A percentile compares a stretch with the other conserved stretches of the same genome.
Conservation (phyloP, 2,329 filamentous ascomycete genomes). For the Escovopsis sp. region DNA sequence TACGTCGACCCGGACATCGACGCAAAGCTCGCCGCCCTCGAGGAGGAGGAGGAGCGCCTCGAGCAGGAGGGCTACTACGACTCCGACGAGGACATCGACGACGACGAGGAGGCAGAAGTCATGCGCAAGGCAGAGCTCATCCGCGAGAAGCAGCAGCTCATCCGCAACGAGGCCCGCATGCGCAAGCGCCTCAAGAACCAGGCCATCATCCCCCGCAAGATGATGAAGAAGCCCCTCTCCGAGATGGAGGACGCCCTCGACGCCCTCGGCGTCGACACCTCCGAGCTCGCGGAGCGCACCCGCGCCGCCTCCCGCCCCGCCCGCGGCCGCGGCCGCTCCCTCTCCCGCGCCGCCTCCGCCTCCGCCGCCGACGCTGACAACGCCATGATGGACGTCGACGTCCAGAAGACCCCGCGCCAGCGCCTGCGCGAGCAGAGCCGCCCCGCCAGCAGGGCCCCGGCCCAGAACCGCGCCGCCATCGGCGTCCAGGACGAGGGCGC, state of each 20-base stretch:
- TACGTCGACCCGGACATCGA: constrained; percentile 97
- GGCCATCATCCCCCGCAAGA: constrained; percentile 76
- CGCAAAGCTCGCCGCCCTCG: constrained; percentile 74
- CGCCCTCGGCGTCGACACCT: constrained; percentile 71
- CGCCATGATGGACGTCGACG: constrained; percentile 64
- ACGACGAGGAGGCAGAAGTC: constrained; percentile 77
- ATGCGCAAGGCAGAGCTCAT: constrained; percentile 89
- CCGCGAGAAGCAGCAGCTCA: constrained; percentile 82
- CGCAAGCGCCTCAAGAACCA: constrained; percentile 96
- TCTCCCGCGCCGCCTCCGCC: constrained; percentile 44
- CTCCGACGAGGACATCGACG: constrained; percentile 65
- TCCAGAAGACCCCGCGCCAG: constrained; percentile 31
- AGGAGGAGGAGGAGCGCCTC: constrained; percentile 89
- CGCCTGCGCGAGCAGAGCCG: constrained; percentile 62
- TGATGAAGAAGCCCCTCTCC: constrained; percentile 66
- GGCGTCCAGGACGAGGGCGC: constrained; percentile 56
- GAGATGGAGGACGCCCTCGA: constrained; percentile 80
- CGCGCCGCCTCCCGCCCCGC: constrained; percentile 41
- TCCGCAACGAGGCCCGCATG: constrained; percentile 89
- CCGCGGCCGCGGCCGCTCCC: constrained; percentile 49
- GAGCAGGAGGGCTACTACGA: constrained; percentile 91
- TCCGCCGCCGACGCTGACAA: constrained; percentile 43
- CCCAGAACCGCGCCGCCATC: constrained; percentile 54
- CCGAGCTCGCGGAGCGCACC: constrained; percentile 57
- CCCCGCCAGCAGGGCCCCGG: constrained; percentile 46